These are phyloP conservation scores for Arabidopsis suecica DNA, from an alignment of 345 rosid genomes.

Conservation along the genomic window DNA sequence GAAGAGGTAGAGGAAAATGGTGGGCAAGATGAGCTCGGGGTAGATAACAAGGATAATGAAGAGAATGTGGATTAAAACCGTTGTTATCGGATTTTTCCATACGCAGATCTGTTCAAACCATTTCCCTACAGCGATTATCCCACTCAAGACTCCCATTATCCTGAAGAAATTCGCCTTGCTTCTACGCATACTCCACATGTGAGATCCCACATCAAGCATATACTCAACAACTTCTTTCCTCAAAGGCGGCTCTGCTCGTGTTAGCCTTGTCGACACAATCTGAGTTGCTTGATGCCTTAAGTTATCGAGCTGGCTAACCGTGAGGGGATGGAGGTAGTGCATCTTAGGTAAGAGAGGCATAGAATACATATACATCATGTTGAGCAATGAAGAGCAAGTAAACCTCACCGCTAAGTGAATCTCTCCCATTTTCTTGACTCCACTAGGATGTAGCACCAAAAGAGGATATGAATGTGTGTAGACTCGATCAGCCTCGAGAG, in stretches of 20 bases:
- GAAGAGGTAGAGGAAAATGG: constrained; percentile 83
- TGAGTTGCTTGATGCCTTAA: constrained; percentile 90
- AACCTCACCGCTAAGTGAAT: constrained; percentile 84
- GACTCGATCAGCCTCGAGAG: constrained; percentile 83
- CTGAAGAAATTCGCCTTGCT: constrained; percentile 78
- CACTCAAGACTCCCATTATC: constrained; percentile 56
- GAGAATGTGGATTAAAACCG: constrained; percentile 76
- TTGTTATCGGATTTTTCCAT: constrained; percentile 90
- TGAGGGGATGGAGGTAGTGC: constrained; percentile 90
- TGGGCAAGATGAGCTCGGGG: constrained; percentile 90
- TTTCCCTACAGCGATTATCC: constrained; percentile 72
- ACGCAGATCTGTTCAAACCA: constrained; percentile 91
- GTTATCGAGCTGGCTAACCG: constrained; percentile 82
- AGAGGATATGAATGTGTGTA: constrained; percentile 94
- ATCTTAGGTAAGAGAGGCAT: constrained; percentile 83
- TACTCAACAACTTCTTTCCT: constrained; percentile 91
- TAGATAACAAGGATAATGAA: constrained; percentile 74
- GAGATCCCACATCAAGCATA: constrained; percentile 96
- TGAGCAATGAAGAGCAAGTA: constrained; percentile 69
- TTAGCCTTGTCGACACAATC: constrained; percentile 80
- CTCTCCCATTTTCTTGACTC: constrained; percentile 92
- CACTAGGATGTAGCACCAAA: constrained; percentile 71
- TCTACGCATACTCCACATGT: constrained; percentile 99
- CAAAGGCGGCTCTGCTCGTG: constrained; percentile 86
- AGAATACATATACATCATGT: constrained; percentile 86